These are phyloP conservation scores for Cordyceps farinosa DNA, from an alignment of 2,329 filamentous ascomycete genomes.

Conservation along the genomic window DNA sequence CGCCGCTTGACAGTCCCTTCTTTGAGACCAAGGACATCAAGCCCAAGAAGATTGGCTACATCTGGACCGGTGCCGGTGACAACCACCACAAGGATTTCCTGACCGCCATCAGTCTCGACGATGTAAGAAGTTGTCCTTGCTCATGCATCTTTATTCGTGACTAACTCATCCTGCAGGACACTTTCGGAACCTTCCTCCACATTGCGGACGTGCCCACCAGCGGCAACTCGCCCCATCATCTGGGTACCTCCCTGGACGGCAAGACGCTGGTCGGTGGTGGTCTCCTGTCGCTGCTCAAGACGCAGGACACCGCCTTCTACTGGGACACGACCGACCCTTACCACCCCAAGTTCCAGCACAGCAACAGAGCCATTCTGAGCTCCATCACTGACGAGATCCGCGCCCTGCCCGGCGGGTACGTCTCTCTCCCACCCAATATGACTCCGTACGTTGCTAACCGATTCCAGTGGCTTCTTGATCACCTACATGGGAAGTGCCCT, in stretches of 20 bases:
- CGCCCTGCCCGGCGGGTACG: conserved; percentile 56
- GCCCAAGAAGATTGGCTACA: conserved; percentile 64
- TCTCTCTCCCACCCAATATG: no score
- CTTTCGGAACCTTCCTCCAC: conserved; percentile 56
- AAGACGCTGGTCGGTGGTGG: conserved; percentile 57
- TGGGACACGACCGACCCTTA: conserved; percentile 59
- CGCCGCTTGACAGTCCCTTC: conserved; percentile 50
- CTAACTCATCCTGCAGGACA: conserved; percentile 38
- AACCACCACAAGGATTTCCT: conserved; percentile 59
- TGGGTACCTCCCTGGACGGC: conserved; percentile 51
- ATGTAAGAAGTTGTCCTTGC: conserved; percentile 33
- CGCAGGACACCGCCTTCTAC: conserved; percentile 60
- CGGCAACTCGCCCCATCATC: conserved; percentile 59
- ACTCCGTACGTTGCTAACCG: no score
- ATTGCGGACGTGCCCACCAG: conserved; percentile 56
- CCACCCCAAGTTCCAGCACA: conserved; percentile 55
- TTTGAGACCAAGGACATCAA: conserved; percentile 53
- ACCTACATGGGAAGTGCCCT: conserved; percentile 60
- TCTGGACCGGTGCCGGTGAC: conserved; percentile 60
- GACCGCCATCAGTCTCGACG: conserved; percentile 56
- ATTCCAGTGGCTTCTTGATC: conserved; percentile 51
- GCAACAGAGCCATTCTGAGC: conserved; percentile 54
- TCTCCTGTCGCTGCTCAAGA: conserved; percentile 56
- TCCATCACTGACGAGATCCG: conserved; percentile 62
- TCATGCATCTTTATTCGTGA: conserved; percentile 12